These are phyloP conservation scores for Dichotomopilus funicola DNA, from an alignment of 2,329 filamentous ascomycete species.

Conservation along the genomic window DNA sequence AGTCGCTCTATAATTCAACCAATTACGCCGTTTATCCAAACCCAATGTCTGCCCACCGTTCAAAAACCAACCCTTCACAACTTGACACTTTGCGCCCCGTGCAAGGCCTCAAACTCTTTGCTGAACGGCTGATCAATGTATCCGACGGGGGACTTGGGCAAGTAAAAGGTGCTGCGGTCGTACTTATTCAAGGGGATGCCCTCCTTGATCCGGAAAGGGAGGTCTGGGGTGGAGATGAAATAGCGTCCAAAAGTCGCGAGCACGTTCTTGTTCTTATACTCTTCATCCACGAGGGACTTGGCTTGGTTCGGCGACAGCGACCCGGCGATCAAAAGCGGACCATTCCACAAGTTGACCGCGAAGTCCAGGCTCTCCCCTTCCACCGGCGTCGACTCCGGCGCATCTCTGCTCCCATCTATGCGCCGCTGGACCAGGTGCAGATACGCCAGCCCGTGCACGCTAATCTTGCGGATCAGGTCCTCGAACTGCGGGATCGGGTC, in stretches of 20 bases:
- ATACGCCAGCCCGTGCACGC: constrained; percentile 42
- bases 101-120: constrained; percentile 23
- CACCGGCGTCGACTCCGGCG: not conserved
- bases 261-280: constrained; percentile 24
- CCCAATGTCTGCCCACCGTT: no score
- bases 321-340: constrained; percentile 29
- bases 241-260: constrained; percentile 36
- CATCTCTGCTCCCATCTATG: constrained; percentile 1
- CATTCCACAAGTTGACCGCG: constrained; percentile 26
- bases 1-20: no score
- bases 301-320: constrained; percentile 24
- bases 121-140: constrained; percentile 36
- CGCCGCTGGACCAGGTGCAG: constrained; percentile 49
- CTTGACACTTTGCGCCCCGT: constrained; percentile 8
- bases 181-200: constrained; percentile 33
- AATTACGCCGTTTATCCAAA: no score
- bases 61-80: not conserved
- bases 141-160: constrained; percentile 29
- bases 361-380: constrained; percentile 27
- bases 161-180: constrained; percentile 35
- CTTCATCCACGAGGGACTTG: constrained; percentile 24
- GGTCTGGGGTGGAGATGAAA: constrained; percentile 40
- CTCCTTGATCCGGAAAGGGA: constrained; percentile 35
- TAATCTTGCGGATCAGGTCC: constrained; percentile 16
- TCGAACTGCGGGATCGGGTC: constrained; percentile 20